These are phyloP conservation scores for Wickerhamiella dianesei DNA, from an alignment of 805 yeast genomes.

Conservation along the genomic window DNA sequence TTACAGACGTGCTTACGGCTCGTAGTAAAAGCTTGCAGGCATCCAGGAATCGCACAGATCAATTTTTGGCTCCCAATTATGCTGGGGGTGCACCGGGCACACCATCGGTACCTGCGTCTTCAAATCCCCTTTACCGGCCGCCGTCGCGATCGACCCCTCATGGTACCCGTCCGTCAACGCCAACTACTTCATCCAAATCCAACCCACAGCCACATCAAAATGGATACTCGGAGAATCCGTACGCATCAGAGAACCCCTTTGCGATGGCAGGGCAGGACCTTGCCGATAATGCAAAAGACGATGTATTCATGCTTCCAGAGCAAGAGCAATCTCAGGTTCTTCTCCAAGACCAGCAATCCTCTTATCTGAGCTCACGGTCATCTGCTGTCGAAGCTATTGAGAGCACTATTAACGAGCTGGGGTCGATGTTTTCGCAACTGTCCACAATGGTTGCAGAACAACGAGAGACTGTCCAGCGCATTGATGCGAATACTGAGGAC, in stretches of 20 bases:
- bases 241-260: conserved; percentile 14
- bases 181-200: not conserved
- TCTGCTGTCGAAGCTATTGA: conserved; percentile 93
- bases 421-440: conserved; percentile 81
- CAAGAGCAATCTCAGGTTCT: conserved; percentile 73
- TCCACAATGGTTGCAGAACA: conserved; percentile 98
- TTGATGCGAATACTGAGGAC: conserved; percentile 90
- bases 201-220: not conserved
- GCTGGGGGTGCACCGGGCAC: conserved; percentile 11
- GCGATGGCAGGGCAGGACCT: conserved; percentile 22
- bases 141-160: not conserved
- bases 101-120: conserved; percentile 11
- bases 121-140: conserved; percentile 25
- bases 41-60: conserved; percentile 70
- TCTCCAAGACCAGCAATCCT: conserved; percentile 67
- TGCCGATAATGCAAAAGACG: conserved; percentile 25
- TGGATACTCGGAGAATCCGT: conserved; percentile 13
- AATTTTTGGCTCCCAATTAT: conserved; percentile 45
- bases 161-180: not conserved
- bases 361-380: conserved; percentile 70
- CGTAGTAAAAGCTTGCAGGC: conserved; percentile 76
- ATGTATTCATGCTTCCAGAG: conserved; percentile 59
- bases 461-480: conserved; percentile 89
- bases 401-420: conserved; percentile 93
- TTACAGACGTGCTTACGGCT: conserved; percentile 74